These are phyloP conservation scores for Blastobotrys petasosporus DNA, from an alignment of 1,139 yeast genomes.

Conservation along the genomic window DNA sequence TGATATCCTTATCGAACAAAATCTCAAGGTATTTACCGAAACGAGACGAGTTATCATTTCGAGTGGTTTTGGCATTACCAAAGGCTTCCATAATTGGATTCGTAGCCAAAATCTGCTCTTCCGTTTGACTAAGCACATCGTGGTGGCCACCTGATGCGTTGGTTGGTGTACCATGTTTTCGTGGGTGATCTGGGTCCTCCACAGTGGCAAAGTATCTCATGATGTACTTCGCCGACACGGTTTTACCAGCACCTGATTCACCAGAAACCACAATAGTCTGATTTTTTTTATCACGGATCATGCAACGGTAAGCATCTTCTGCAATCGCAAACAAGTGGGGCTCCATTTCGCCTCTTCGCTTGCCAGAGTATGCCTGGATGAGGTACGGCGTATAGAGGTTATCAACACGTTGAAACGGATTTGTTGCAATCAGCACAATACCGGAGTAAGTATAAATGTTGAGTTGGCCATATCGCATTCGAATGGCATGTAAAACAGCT, in stretches of 20 bases:
- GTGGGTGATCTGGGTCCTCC: conserved; percentile 52
- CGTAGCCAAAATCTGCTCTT: conserved; percentile 91
- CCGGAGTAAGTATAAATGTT: conserved; percentile 95
- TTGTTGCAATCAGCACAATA: conserved; percentile 91
- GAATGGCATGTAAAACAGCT: conserved; percentile 85
- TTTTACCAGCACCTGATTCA: conserved; percentile 98
- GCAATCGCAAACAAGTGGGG: conserved; percentile 98
- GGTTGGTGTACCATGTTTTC: conserved; percentile 15
- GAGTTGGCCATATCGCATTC: conserved; percentile 78
- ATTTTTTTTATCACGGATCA: conserved; percentile 77
- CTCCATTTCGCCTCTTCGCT: conserved; percentile 86
- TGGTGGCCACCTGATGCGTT: conserved; percentile 21
- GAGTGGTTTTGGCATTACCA: conserved; percentile 96
- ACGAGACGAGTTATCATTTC: conserved; percentile 96
- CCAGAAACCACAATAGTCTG: conserved; percentile 97
- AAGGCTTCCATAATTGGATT: conserved; percentile 98
- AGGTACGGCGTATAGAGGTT: conserved; percentile 86
- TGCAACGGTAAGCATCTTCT: conserved; percentile 91
- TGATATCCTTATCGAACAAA: conserved; percentile 62
- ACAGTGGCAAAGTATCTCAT: conserved; percentile 98
- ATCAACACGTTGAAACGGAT: conserved; percentile 90
- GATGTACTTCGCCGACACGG: conserved; percentile 93
- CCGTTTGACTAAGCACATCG: conserved; percentile 84
- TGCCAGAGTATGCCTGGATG: conserved; percentile 90
- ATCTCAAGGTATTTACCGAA: conserved; percentile 95